Evolutionary conservation across 371 early-diverging fungal genomes (phyloP), one percentile per base, ranked within the genome.

Genomic region (Rhizopus sp.): DNA sequence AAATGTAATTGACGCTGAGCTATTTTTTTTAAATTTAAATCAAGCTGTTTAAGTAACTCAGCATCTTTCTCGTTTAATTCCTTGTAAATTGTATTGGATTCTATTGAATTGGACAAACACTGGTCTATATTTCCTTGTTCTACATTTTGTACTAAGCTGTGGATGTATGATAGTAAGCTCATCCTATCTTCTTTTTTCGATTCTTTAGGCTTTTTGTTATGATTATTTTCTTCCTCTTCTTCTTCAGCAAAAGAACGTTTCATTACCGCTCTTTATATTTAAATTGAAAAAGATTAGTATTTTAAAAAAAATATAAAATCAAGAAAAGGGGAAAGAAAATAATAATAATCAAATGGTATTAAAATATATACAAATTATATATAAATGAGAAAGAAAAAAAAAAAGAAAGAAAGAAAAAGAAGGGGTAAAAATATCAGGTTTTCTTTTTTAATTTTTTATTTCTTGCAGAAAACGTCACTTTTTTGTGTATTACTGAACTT

Each of bases 1-100:
- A 73, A 48, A n/a, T 59, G 62, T 13, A 63, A 29, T 34, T 69
- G 70, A 13, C 63, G 67, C 44, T 73, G 64, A 23, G 69, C 73
- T 10, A 73, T 67, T 17, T 53, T 57, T 55, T 67, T 63, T 13
- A 73, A 59, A 29, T 63, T 64, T 17, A 50, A 9, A 38, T 73
- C 65, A 16, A 73, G 53, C 13, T 57, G 35, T 16, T 34, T 59
- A 32, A 63, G 47, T 8, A 64, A 35, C 13, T 72, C 66, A 35
- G 57, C 55, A 53, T 61, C 55, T 10, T 44, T 31, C 29, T 53
- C 3, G 17, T 42, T 42, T 53, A 30, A 33, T 39, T 37, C 9
- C 10, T 7, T 40, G 31, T 23, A 30, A 31, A 39, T 23, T 30
- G 32, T 2, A 37, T 37, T 15, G 41, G 41, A 15, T 41, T 41